Conservation (phyloP, 1,139 yeast species). For the Magnusiomyces ingens region DNA sequence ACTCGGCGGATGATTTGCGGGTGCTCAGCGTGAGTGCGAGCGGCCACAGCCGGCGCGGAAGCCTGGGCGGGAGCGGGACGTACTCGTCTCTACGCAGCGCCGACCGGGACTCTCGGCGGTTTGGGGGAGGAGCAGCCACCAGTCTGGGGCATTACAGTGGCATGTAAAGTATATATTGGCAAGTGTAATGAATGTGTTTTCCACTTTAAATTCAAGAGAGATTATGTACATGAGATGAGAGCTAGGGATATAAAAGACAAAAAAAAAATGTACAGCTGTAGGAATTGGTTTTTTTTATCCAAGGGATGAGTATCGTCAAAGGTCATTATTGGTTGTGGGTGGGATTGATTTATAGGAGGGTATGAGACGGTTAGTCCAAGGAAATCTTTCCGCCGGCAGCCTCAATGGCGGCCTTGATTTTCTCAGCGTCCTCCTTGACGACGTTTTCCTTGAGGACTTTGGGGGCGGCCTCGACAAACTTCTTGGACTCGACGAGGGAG, state of each 20-base stretch:
- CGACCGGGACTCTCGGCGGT: too few relatives aligned
- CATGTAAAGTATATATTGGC: too few relatives aligned
- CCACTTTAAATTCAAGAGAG: too few relatives aligned
- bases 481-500: conserved; percentile 93
- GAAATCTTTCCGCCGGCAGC: conserved; percentile 89
- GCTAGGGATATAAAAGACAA: neutral
- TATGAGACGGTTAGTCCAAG: conserved; percentile 52
- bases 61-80: neutral
- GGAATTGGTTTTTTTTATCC: neutral
- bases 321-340: neutral
- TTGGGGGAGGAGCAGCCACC: neutral
- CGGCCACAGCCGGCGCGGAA: neutral
- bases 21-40: neutral
- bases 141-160: neutral
- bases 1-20: too few relatives aligned
- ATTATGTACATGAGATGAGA: conserved; percentile 8
- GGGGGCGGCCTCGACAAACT: conserved; percentile 96
- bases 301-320: neutral
- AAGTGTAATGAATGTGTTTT: neutral
- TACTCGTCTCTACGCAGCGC: neutral
- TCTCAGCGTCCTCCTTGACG: conserved; percentile 84
- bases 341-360: neutral
- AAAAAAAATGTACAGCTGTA: neutral
- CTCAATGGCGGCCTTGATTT: conserved; percentile 88
- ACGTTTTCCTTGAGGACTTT: conserved; percentile 82